Conservation (phyloP, 2,329 filamentous ascomycete genomes). For the Raffaelea deltoideospora region DNA sequence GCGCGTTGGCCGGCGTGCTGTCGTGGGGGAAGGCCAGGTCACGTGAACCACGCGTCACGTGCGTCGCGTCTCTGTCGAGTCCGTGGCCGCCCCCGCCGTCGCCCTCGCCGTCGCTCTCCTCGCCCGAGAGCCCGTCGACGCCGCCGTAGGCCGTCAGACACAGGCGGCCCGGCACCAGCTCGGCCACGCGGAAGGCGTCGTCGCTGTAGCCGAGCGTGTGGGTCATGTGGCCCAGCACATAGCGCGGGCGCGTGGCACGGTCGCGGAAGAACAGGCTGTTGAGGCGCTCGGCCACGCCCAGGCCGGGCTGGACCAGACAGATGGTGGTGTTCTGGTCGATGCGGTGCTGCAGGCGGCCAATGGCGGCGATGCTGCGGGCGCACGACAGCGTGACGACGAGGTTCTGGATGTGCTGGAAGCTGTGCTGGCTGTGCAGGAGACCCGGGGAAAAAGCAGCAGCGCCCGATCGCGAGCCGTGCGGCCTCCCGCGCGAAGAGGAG, state of each 20-base stretch:
- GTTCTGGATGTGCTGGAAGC: constrained; percentile 10
- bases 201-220: constrained; percentile 24
- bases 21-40: no score
- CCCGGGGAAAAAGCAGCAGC: background rate
- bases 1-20: constrained; percentile 9
- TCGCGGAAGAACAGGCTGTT: constrained; percentile 58
- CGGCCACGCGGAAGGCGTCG: constrained; percentile 6
- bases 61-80: no score
- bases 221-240: constrained; percentile 53
- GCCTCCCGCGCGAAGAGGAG: no score
- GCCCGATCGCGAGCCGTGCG: no score
- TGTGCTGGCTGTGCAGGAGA: background rate
- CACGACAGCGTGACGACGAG: constrained; percentile 18
- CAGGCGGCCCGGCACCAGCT: constrained; percentile 19
- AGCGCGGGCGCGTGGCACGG: constrained; percentile 50
- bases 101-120: background rate
- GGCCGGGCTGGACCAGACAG: constrained; percentile 27
- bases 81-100: constrained; percentile 1
- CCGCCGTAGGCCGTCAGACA: constrained; percentile 14
- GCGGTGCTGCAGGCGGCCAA: constrained; percentile 14
- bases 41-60: no score
- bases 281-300: constrained; percentile 70
- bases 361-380: constrained; percentile 10
- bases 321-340: constrained; percentile 19
- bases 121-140: constrained; percentile 1